Base-by-base conservation (phyloP, 352 stramenopile genomes). In the Pythium grandisporangium region DNA sequence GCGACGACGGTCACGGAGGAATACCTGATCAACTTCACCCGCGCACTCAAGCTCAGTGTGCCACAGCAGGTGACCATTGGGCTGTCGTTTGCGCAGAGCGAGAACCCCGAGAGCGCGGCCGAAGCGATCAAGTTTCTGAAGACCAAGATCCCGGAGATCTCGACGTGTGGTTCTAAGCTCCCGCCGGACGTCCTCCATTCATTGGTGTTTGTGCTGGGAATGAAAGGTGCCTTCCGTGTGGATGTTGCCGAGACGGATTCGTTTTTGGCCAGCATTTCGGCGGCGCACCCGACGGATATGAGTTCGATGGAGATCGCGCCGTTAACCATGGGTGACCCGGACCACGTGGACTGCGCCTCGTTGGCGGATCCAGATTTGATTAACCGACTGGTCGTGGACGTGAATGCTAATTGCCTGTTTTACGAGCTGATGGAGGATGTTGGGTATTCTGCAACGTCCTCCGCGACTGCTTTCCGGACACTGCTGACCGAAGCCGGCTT, bases 401-500 rank as follows among this genome's bases (percentile, higher is more conserved):
- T 95, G 38, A 71, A 67, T 24, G 59, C 61, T 1, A 88, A 75
- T 42, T 91, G 78, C 34, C 38, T 95, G 23, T 95, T 95, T 48
- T 93, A 91, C 45, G 83, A 95, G 26, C 56, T 96, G 27, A 90
- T 96, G 81, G 80, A 92, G 52, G 85, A 96, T 34, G 79, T 96
- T 12, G 85, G 85, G 6, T 93, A 94, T 54, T 69, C 72, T 34
- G 86, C 72, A 47, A 94, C 82, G 41, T 73, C 80, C 22, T 86
- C 66, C 14, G 36, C 78, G 6, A 71, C 84, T 43, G 63, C 79
- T 13, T 92, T 96, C 51, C 80, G 84, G 14, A 84, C 77, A 38
- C 66, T 94, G 17, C 50, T 93, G 39, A 70, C 72, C 4, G 83
- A 96, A 49, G 84, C 83, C 22, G 82, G 82, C 3, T 51, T 95